Conservation (phyloP, 2,329 filamentous ascomycete genomes). For the Colletotrichum aenigma region DNA sequence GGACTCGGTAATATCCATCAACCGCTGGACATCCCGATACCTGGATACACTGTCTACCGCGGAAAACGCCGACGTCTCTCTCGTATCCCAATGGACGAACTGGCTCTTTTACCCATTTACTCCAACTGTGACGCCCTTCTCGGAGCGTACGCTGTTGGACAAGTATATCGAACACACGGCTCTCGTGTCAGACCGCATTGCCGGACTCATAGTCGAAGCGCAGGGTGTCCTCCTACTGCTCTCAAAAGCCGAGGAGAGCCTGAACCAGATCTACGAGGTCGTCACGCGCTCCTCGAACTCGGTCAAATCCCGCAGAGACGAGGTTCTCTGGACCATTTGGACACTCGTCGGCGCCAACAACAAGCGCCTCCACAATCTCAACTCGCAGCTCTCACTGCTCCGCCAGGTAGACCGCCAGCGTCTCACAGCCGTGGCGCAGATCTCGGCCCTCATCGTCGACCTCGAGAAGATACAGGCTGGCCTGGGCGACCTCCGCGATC, state of each 20-base stretch:
- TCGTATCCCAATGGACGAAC: constrained; percentile 41
- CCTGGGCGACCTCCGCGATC: constrained; percentile 73
- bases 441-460: constrained; percentile 73
- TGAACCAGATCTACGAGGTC: constrained; percentile 73
- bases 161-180: constrained; percentile 77
- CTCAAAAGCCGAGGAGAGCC: constrained; percentile 69
- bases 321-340: constrained; percentile 74
- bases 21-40: constrained; percentile 74
- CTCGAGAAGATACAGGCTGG: constrained; percentile 74
- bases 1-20: constrained; percentile 76
- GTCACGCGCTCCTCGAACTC: constrained; percentile 66
- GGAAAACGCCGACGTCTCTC: constrained; percentile 33
- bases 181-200: constrained; percentile 73
- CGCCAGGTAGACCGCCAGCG: constrained; percentile 70
- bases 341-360: constrained; percentile 75
- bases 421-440: constrained; percentile 67
- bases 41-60: constrained; percentile 62
- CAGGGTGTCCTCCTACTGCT: constrained; percentile 70
- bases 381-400: constrained; percentile 68
- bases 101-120: constrained; percentile 68
- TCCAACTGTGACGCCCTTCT: constrained; percentile 52
- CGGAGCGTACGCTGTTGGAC: constrained; percentile 68
- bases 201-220: constrained; percentile 70
- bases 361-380: constrained; percentile 62
- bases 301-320: constrained; percentile 63